Percentiles rank a stretch among this genome's conserved stretches.
Evolutionary conservation across 2,329 filamentous ascomycete species (phyloP).

Genomic region (Colletotrichum lupini): DNA sequence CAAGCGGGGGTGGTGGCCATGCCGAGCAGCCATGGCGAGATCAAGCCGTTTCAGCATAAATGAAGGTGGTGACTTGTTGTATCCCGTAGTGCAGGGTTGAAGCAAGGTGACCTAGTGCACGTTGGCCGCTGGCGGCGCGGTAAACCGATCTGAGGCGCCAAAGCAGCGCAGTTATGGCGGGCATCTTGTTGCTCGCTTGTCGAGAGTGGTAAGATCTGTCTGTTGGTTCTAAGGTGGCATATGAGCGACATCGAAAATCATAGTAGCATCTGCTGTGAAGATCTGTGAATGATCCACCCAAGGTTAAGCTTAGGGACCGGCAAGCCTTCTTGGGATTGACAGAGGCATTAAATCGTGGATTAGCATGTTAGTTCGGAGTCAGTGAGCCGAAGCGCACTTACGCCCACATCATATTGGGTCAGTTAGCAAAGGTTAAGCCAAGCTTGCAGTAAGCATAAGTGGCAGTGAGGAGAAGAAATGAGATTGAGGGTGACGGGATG

Average conservation of each 20-base stretch:
- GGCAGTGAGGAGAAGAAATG: not conserved
- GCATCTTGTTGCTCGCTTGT: slow-evolving; percentile 14
- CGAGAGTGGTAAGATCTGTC: not conserved
- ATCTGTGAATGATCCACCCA: slow-evolving; percentile 5
- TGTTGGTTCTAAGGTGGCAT: not conserved
- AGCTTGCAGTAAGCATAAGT: slow-evolving; percentile 1
- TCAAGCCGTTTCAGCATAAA: slow-evolving; percentile 35
- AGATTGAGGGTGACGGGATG: not conserved
- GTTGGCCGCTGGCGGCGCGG: not conserved
- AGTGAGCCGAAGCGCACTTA: not conserved
- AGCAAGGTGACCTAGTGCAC: not conserved
- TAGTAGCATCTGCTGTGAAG: slow-evolving; percentile 9
- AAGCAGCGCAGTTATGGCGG: not conserved
- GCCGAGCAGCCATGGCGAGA: slow-evolving; percentile 26
- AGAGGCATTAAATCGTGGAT: not conserved
- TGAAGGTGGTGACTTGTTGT: slow-evolving; percentile 28
- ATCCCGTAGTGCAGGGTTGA: slow-evolving; percentile 30
- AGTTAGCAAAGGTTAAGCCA: not conserved
- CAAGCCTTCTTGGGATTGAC: not conserved
- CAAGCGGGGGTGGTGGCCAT: slow-evolving; percentile 26
- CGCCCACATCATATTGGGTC: not conserved
- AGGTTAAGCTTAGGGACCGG: not conserved
- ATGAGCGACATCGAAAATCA: not conserved
- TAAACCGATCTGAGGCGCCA: not conserved
- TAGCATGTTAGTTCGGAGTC: no score